These are phyloP conservation scores for Penicillium waksmanii DNA, from an alignment of 495 filamentous ascomycete species.

Conservation along the genomic window DNA sequence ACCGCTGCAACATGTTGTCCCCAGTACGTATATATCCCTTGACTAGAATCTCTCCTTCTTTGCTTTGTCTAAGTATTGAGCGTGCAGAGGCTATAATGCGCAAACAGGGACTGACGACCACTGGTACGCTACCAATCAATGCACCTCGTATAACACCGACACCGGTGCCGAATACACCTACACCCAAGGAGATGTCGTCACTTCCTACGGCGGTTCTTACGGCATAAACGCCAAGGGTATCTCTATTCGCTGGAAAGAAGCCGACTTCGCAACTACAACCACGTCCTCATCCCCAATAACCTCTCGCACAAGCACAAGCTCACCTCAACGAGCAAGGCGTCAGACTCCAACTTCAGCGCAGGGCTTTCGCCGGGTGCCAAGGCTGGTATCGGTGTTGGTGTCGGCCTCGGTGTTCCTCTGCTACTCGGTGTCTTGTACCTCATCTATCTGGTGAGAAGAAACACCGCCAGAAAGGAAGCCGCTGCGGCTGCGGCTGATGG, in stretches of 20 bases:
- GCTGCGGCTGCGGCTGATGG: background rate
- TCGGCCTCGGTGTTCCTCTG: conserved; percentile 2
- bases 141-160: conserved; percentile 9
- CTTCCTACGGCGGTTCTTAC: background rate
- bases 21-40: background rate
- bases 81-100: conserved; percentile 8
- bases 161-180: conserved; percentile 6
- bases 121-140: conserved; percentile 10
- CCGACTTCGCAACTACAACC: conserved; percentile 5
- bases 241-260: conserved; percentile 9
- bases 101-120: conserved; percentile 4
- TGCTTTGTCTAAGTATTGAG: background rate
- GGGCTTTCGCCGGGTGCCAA: conserved; percentile 1
- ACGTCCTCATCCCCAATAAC: background rate
- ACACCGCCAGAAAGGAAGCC: background rate
- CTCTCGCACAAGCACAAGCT: background rate
- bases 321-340: background rate
- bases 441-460: background rate
- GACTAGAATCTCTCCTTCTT: background rate
- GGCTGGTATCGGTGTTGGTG: conserved; percentile 1
- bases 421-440: background rate
- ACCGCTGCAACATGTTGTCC: conserved; percentile 10
- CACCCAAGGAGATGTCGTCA: background rate
- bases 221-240: conserved; percentile 9
- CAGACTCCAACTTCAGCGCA: background rate